A percentile compares a stretch with the other conserved stretches of the same genome.
Conservation (phyloP, 176 grass and related monocot genomes). For the Tuctoria greenei region DNA sequence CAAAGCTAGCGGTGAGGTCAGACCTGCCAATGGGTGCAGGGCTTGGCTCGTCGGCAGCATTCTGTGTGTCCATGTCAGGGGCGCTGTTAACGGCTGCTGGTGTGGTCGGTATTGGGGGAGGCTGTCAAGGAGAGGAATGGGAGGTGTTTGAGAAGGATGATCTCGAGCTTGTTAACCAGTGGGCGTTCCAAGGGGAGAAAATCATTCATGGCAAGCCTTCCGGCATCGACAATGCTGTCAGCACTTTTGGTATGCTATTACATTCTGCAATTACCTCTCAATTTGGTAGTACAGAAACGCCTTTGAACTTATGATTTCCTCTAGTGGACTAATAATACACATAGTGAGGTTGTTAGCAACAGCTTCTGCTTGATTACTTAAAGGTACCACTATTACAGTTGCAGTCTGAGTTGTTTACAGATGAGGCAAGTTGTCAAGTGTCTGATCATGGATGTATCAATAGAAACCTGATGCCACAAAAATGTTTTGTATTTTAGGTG, state of each 20-base stretch:
- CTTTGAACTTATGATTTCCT: not conserved
- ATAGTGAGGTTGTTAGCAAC: too few relatives aligned
- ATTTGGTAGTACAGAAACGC: not conserved
- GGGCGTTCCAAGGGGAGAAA: slow-evolving; percentile 89
- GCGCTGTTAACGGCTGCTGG: slow-evolving; percentile 49
- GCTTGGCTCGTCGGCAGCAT: slow-evolving; percentile 74
- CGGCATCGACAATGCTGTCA: slow-evolving; percentile 84
- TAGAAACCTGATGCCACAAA: not conserved
- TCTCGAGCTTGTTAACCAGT: slow-evolving; percentile 68
- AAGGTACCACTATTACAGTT: not conserved
- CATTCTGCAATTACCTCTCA: not conserved
- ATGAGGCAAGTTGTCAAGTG: slow-evolving; percentile 9
- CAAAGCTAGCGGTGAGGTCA: slow-evolving; percentile 61
- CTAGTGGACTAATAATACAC: too few relatives aligned
- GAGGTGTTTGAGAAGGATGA: slow-evolving; percentile 41
- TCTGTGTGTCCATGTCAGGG: slow-evolving; percentile 70
- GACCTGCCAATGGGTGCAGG: slow-evolving; percentile 73
- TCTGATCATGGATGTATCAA: not conserved
- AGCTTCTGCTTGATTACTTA: not conserved
- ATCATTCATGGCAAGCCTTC: slow-evolving; percentile 95
- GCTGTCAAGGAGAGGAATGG: slow-evolving; percentile 20
- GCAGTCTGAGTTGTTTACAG: not conserved
- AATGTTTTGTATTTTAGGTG: not conserved
- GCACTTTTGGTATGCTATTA: slow-evolving; percentile 61
- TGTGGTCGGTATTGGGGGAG: not conserved